Evolutionary conservation across 2,329 filamentous ascomycete genomes (phyloP), one percentile per base, ranked within the genome.

Genomic region (Aspergillus hiratsukae): DNA sequence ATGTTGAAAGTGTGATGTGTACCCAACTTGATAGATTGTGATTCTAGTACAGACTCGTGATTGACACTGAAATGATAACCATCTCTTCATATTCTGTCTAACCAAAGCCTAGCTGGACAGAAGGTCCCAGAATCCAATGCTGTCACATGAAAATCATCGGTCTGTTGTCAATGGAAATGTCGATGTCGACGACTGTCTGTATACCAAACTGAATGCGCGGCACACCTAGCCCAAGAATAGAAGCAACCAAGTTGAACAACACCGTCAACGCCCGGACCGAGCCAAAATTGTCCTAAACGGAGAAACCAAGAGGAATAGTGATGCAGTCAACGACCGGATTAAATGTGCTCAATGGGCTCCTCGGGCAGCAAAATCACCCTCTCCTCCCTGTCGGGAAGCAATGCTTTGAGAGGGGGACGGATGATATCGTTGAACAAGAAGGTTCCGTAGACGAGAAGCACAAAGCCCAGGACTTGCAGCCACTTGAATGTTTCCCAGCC

Each of bases 401-500:
- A 87, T 52, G 82, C 83, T 71, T 85, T 84, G 58, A 95, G 77
- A 1, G 94, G 94, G 23, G 91, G 90, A 58, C 85, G 80, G n/a
- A 97, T 83, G 57, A 99, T 85, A 60, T 95, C 91, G 74, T 97
- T 97, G 80, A 97, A 97, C 45, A 97, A 73, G 75, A 96, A 97
- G 1, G 93, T 99, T 63, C 94, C 95, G 71, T 97, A 99, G 14
- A 99, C 94, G 37, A 99, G 82, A 62, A 97, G 77, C 1, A 78
- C 89, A 66, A 99, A 99, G 1, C 94, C 94, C 3, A 85, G 72
- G 14, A 99, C 90, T 76, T 99, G 94, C 6, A 99, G 83, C 88
- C 90, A 95, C 77, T 97, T 97, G 83, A 99, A 97, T 0, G 85
- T 87, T 77, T 99, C 94, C 94, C 94, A 99, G 58, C 92, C 92